Base-by-base conservation (phyloP, 2,329 filamentous ascomycete genomes). In the Westerdykella ornata region DNA sequence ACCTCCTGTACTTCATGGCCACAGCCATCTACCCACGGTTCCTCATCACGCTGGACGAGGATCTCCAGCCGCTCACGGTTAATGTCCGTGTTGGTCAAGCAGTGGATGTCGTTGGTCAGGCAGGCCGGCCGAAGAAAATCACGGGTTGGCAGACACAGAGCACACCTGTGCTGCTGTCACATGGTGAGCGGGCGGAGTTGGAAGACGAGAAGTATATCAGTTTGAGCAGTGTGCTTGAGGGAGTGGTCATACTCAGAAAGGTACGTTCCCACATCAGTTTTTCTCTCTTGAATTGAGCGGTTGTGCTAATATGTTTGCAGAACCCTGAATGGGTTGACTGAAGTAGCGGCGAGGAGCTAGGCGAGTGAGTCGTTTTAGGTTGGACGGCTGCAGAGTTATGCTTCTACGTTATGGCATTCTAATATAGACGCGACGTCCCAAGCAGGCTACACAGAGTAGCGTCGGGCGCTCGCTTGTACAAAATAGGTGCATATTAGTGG, bases 121-220 rank as follows among this genome's bases (percentile, higher is more conserved):
- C 94, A 11, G 92, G 92, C 64, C 80, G 90, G 48, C 92, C 92
- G 53, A 97, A 98, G 82, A 98, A 92, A 2, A 98, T 98, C 59
- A 98, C 92, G 8, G 92, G 92, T 39, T 98, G 92, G 92, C 92
- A 98, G 71, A 98, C 92, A 52, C 92, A 98, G 74, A 96, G 87
- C 72, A 98, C 92, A n/a, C 92, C 92, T 1, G 92, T 98, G 35
- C 74, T 98, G 44, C 73, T 98, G 56, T 84, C 87, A n/a, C 84
- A 95, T 61, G 92, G 94, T 20, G 92, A 98, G 74, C 78, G 94
- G 57, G 92, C 92, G 8, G 92, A 98, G 73, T 73, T 98, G 38
- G 92, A 98, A 68, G 92, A 98, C 59, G 92, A 98, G 71, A 83
- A 98, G 71, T 98, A 97, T 66, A 83, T 97, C 51, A 87, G 85